Percentiles rank a stretch among this genome's conserved stretches.
Conservation (phyloP, 2,329 filamentous ascomycete genomes). For the Xylogone sp. region DNA sequence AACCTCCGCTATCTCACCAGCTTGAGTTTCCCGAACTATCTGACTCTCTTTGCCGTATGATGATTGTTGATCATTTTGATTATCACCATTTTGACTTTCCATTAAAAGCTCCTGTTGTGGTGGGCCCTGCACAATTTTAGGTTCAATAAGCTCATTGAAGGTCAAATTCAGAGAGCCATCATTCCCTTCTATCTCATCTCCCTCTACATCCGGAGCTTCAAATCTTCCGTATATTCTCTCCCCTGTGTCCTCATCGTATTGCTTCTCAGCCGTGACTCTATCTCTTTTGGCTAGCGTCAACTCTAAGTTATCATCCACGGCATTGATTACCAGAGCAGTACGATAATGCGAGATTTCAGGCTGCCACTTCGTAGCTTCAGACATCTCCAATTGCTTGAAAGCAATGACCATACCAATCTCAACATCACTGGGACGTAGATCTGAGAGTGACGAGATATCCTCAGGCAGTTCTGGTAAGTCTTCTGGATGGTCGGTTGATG, state of each 20-base stretch:
- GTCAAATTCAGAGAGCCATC: conserved; percentile 57
- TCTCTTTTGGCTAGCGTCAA: conserved; percentile 69
- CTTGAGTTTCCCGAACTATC: not conserved
- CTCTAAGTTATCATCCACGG: conserved; percentile 51
- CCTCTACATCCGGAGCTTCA: conserved; percentile 65
- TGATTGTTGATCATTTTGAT: not conserved
- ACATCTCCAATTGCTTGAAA: conserved; percentile 63
- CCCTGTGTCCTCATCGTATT: conserved; percentile 64
- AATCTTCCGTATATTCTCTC: conserved; percentile 74
- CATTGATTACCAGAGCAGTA: conserved; percentile 61
- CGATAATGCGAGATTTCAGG: conserved; percentile 58
- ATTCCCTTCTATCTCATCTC: conserved; percentile 46
- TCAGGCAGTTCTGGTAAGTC: conserved; percentile 62
- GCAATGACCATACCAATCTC: conserved; percentile 61
- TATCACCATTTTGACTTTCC: not conserved
- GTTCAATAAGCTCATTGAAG: conserved; percentile 63
- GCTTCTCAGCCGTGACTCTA: conserved; percentile 51
- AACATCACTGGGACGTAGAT: conserved; percentile 44
- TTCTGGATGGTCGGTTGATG: conserved; percentile 34
- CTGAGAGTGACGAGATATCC: conserved; percentile 50
- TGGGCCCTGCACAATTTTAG: conserved; percentile 55
- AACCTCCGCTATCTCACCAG: not conserved
- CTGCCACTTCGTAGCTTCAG: conserved; percentile 60
- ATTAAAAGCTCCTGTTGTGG: conserved; percentile 8
- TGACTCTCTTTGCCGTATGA: not conserved